Conservation (phyloP, 345 rosid species). For the Lepidium sativum region DNA sequence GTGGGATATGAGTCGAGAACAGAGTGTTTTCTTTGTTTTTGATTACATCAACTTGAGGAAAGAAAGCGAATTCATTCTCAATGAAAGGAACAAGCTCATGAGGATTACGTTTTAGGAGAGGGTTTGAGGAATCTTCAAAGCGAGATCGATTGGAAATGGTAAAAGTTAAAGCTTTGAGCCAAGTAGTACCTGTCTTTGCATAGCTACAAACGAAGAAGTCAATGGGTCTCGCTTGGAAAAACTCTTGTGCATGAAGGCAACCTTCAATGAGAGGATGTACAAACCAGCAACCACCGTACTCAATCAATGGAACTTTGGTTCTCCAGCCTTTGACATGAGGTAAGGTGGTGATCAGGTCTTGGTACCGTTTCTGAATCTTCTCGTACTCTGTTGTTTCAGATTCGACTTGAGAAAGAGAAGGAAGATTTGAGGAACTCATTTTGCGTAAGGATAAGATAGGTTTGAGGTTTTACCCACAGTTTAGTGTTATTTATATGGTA, state of each 20-base stretch:
- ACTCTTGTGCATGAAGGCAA: neutral
- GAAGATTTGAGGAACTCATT: neutral
- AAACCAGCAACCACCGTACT: neutral
- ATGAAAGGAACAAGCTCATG: slow-evolving; percentile 9
- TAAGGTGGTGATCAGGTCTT: neutral
- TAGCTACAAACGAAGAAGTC: slow-evolving; percentile 1
- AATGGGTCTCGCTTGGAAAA: neutral
- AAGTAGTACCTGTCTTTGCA: slow-evolving; percentile 4
- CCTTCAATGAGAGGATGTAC: neutral
- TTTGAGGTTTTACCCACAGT: neutral
- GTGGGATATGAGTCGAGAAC: neutral
- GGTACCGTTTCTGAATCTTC: neutral
- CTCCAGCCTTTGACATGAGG: neutral
- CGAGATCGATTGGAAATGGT: neutral
- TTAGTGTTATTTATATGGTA: too few relatives aligned
- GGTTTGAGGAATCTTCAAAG: neutral
- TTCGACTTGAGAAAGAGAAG: neutral
- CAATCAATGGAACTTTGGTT: neutral
- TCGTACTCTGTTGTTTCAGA: neutral
- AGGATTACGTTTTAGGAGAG: slow-evolving; percentile 1
- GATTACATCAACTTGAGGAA: neutral
- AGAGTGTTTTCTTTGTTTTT: neutral
- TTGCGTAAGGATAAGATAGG: neutral
- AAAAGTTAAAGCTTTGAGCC: slow-evolving; percentile 5
- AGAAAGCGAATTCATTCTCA: neutral